phyloP scores from a whole-genome alignment of 2,329 filamentous ascomycete genomes.

The Exophiala calicioides region DNA sequence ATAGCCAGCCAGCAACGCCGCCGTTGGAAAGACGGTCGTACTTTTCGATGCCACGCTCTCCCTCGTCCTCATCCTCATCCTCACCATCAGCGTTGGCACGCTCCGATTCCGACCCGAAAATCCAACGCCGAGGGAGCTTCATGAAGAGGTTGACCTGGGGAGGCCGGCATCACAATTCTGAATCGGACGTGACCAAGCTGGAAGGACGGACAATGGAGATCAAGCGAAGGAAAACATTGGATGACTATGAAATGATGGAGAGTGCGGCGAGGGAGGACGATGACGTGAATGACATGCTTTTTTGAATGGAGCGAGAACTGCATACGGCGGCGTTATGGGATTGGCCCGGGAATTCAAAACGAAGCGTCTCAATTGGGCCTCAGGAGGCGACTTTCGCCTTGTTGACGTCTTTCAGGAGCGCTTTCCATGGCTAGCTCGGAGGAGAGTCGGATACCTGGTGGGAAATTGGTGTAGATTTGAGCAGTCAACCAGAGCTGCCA shows the following conservation, averaged over 20 bases:
- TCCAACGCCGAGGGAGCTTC: constrained; percentile 17
- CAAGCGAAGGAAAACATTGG: constrained; percentile 27
- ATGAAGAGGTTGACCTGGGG: constrained; percentile 26
- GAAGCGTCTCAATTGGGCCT: not conserved
- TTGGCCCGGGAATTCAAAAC: not conserved
- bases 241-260: constrained; percentile 25
- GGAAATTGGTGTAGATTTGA: too few relatives aligned
- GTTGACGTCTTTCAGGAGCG: not conserved
- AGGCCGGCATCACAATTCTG: constrained; percentile 11
- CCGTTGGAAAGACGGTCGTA: constrained; percentile 20
- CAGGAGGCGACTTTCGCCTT: too few relatives aligned
- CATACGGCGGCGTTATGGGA: constrained; percentile 9
- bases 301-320: constrained; percentile 6
- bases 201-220: constrained; percentile 25
- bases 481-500: too few relatives aligned
- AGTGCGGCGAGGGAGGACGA: constrained; percentile 16
- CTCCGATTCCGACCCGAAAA: constrained; percentile 15
- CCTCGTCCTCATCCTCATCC: constrained; percentile 20
- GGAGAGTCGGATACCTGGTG: too few relatives aligned
- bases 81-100: constrained; percentile 13
- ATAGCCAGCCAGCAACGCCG: constrained; percentile 6
- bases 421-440: too few relatives aligned
- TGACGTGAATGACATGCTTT: constrained; percentile 25
- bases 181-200: constrained; percentile 14
- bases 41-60: constrained; percentile 8